Conservation (phyloP, 176 grass and related monocot genomes). For the Juncus inflexus region DNA sequence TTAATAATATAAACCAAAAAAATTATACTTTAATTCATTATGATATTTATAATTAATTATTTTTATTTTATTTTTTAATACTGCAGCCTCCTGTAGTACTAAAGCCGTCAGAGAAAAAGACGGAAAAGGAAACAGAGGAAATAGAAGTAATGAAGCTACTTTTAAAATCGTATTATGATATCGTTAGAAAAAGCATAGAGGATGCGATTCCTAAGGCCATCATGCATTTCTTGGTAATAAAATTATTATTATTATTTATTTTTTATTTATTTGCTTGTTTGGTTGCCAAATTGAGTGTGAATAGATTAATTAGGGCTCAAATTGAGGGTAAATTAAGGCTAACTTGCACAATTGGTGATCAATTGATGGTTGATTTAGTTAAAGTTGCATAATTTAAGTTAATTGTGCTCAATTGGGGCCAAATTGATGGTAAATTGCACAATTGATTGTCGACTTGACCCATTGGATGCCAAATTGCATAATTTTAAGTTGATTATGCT, state of each 20-base stretch:
- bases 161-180: conserved; percentile 93
- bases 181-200: conserved; percentile 84
- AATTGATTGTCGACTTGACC: too few species aligned
- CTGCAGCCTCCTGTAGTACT: conserved; percentile 66
- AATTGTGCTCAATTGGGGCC: too few species aligned
- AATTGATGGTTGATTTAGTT: too few species aligned
- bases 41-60: too few species aligned
- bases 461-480: too few species aligned
- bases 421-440: too few species aligned
- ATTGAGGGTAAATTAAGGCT: background rate
- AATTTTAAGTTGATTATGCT: too few species aligned
- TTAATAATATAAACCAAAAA: conserved; percentile 10
- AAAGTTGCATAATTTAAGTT: too few species aligned
- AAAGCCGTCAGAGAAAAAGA: conserved; percentile 71
- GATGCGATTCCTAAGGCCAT: conserved; percentile 82
- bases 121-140: conserved; percentile 59
- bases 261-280: background rate
- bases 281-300: conserved; percentile 1
- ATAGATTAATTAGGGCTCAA: background rate
- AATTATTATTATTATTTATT: background rate
- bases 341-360: too few species aligned
- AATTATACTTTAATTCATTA: conserved; percentile 12
- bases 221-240: conserved; percentile 91
- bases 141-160: conserved; percentile 73
- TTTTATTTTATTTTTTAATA: conserved; percentile 2